A percentile compares a stretch with the other conserved stretches of the same genome.
Conservation (phyloP, 2,329 filamentous ascomycete species). For the Graphilbum fragrans region DNA sequence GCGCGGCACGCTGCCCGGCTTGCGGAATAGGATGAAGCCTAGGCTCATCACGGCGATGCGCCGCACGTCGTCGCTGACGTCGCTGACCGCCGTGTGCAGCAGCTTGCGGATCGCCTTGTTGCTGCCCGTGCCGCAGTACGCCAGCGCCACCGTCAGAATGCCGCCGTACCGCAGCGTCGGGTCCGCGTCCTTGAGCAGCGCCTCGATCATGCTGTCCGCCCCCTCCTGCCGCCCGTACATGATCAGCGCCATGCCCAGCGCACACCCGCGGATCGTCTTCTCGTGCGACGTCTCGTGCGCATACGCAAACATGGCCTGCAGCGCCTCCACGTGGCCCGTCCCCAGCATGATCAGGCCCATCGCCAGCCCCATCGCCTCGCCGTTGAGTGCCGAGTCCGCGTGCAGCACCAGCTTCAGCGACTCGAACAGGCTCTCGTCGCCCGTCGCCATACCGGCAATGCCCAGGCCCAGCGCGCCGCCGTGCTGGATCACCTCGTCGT, state of each 20-base stretch:
- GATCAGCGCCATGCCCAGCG: conserved; percentile 93
- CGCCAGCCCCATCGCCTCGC: conserved; percentile 86
- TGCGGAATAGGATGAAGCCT: conserved; percentile 96
- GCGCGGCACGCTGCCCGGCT: conserved; percentile 89
- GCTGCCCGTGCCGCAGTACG: conserved; percentile 93
- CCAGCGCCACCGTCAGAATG: conserved; percentile 96
- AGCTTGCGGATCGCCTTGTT: conserved; percentile 97
- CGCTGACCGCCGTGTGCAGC: conserved; percentile 90
- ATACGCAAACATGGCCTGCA: conserved; percentile 96
- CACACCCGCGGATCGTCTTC: conserved; percentile 93
- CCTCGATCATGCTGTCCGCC: conserved; percentile 89
- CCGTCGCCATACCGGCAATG: conserved; percentile 95
- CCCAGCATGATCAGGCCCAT: conserved; percentile 99
- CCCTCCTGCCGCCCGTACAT: conserved; percentile 96
- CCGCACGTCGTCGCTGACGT: conserved; percentile 95
- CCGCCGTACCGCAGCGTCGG: conserved; percentile 90
- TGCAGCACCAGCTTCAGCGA: conserved; percentile 82
- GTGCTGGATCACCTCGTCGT: conserved; percentile 92
- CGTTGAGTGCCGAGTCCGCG: conserved; percentile 89
- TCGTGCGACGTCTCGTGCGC: conserved; percentile 97
- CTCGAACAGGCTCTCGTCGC: conserved; percentile 80
- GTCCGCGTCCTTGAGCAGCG: conserved; percentile 84
- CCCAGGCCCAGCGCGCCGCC: conserved; percentile 90
- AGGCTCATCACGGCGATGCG: conserved; percentile 94
- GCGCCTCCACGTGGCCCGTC: conserved; percentile 84